Percentiles rank a stretch among this genome's conserved stretches.
Conservation (phyloP, 495 filamentous ascomycete genomes). For the Penicillium pulvis region DNA sequence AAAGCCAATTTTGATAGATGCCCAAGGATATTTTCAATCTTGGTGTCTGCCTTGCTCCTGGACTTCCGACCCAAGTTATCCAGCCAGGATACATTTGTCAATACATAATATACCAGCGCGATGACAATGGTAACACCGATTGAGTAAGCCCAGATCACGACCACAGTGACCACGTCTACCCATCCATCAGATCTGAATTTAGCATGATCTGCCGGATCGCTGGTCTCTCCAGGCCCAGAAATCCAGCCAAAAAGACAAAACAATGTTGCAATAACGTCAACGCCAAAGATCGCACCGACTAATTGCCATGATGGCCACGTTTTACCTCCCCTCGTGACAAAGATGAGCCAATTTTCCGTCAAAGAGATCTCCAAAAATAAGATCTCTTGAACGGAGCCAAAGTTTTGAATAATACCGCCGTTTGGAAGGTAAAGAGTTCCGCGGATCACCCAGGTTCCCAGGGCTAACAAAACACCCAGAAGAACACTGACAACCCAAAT, state of each 20-base stretch:
- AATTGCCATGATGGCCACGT: slow-evolving; percentile 75
- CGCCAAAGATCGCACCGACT: slow-evolving; percentile 68
- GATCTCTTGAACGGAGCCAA: slow-evolving; percentile 68
- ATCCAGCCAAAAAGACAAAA: slow-evolving; percentile 78
- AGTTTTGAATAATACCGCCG: slow-evolving; percentile 75
- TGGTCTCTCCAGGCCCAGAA: slow-evolving; percentile 47
- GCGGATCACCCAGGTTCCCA: slow-evolving; percentile 71
- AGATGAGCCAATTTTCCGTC: slow-evolving; percentile 80
- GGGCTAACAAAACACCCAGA: slow-evolving; percentile 64
- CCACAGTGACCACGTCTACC: slow-evolving; percentile 74
- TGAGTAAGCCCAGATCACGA: slow-evolving; percentile 76
- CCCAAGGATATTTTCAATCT: slow-evolving; percentile 79
- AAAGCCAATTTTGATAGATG: slow-evolving; percentile 75
- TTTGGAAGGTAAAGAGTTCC: slow-evolving; percentile 64
- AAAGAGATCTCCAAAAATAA: slow-evolving; percentile 74
- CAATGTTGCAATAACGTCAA: slow-evolving; percentile 69
- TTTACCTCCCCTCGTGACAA: slow-evolving; percentile 72
- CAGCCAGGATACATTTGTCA: slow-evolving; percentile 66
- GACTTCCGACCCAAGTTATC: slow-evolving; percentile 80
- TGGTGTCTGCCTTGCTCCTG: slow-evolving; percentile 69
- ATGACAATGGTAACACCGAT: slow-evolving; percentile 77
- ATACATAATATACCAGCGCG: slow-evolving; percentile 74
- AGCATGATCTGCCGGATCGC: slow-evolving; percentile 43
- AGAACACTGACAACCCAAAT: slow-evolving; percentile 75
- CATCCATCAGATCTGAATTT: slow-evolving; percentile 56